These are phyloP conservation scores for Penicillium sclerotigenum DNA, from an alignment of 2,329 filamentous ascomycete species.

Conservation along the genomic window DNA sequence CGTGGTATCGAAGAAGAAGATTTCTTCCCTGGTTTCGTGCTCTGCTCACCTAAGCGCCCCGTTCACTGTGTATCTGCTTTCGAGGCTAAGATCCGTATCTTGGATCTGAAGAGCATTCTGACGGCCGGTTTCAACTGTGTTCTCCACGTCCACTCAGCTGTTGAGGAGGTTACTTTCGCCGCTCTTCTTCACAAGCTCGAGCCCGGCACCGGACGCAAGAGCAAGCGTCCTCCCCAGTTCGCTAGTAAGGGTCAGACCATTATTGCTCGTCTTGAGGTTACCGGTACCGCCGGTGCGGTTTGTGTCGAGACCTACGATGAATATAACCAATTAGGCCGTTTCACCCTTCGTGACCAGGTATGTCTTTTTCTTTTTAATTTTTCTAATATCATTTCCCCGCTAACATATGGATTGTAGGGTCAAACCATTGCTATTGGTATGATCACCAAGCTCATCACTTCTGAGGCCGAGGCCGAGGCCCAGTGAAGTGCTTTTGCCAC, in stretches of 20 bases:
- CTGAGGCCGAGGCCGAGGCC: slow-evolving; percentile 24
- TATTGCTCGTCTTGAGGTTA: slow-evolving; percentile 87
- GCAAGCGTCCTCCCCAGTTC: slow-evolving; percentile 88
- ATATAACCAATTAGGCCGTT: slow-evolving; percentile 88
- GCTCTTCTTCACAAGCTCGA: slow-evolving; percentile 89
- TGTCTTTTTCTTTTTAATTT: slow-evolving; percentile 22
- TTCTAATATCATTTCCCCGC: slow-evolving; percentile 12
- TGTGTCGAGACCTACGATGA: slow-evolving; percentile 95
- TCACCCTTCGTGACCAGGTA: slow-evolving; percentile 86
- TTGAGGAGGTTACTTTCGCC: slow-evolving; percentile 93
- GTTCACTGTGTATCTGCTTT: slow-evolving; percentile 88
- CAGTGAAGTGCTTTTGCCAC: slow-evolving; percentile 1
- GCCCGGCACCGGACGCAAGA: slow-evolving; percentile 89
- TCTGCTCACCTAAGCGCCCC: slow-evolving; percentile 89
- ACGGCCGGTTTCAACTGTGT: slow-evolving; percentile 97
- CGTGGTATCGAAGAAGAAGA: slow-evolving; percentile 98
- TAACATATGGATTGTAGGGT: slow-evolving; percentile 55
- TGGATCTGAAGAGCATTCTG: slow-evolving; percentile 92
- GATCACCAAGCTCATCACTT: slow-evolving; percentile 78
- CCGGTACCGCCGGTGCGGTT: slow-evolving; percentile 76
- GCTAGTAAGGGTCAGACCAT: slow-evolving; percentile 77
- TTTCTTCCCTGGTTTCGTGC: slow-evolving; percentile 88
- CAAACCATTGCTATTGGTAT: slow-evolving; percentile 99
- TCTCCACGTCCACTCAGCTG: slow-evolving; percentile 92
- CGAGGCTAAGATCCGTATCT: slow-evolving; percentile 92